Evolutionary conservation across 768 basidiomycete species (phyloP).

Genomic region (Macrolepiota albuminosa): DNA sequence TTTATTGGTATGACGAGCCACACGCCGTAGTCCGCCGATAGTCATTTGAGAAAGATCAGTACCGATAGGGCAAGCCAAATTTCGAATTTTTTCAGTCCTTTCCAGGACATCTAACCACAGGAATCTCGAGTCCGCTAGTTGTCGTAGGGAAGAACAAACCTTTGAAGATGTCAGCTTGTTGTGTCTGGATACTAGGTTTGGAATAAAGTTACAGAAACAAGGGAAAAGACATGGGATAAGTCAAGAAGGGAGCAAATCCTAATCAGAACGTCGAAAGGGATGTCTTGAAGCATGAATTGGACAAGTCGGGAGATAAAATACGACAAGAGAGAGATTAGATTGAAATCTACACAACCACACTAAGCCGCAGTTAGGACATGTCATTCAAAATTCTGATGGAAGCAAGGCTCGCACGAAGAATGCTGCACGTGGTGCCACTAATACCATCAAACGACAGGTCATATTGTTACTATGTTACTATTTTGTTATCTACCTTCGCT

Average conservation of each 20-base stretch:
- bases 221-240: slow-evolving; percentile 8
- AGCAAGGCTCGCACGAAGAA: too few species aligned
- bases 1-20: slow-evolving; percentile 1
- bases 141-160: slow-evolving; percentile 12
- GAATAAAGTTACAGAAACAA: slow-evolving; percentile 5
- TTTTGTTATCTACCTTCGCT: too few species aligned
- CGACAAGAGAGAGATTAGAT: neutral
- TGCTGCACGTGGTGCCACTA: neutral
- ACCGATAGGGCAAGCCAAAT: neutral
- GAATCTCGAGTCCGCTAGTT: slow-evolving; percentile 6
- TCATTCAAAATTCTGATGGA: too few species aligned
- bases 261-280: slow-evolving; percentile 8
- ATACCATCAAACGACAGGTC: neutral
- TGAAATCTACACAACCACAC: neutral
- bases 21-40: neutral
- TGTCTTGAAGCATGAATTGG: neutral
- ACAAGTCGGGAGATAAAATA: neutral
- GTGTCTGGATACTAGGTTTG: too few species aligned
- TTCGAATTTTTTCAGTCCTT: neutral
- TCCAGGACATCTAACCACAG: neutral
- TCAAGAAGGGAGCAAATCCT: slow-evolving; percentile 7
- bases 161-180: neutral
- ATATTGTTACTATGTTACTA: neutral
- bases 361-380: too few species aligned
- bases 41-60: neutral